These are phyloP conservation scores for Diaporthe batatas DNA, from an alignment of 2,329 filamentous ascomycete species.

Conservation along the genomic window DNA sequence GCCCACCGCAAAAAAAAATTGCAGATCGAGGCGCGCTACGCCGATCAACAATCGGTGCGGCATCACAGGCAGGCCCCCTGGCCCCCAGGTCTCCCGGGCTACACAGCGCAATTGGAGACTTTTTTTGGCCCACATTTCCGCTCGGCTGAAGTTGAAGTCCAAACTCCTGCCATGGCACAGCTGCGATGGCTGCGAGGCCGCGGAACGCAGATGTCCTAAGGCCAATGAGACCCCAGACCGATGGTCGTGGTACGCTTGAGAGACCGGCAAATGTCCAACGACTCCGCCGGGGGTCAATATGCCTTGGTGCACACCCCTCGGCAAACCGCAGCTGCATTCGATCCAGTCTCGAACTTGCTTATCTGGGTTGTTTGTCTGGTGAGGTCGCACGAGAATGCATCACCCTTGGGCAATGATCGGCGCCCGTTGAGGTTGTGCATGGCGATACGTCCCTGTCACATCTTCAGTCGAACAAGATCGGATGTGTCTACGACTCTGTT, in stretches of 20 bases:
- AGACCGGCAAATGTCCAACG: slow-evolving; percentile 4
- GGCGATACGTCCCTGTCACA: background rate
- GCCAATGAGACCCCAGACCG: background rate
- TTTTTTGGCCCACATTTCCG: slow-evolving; percentile 16
- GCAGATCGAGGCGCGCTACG: slow-evolving; percentile 32
- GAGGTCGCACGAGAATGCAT: slow-evolving; percentile 8
- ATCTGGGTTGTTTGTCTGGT: slow-evolving; percentile 22
- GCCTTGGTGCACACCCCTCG: slow-evolving; percentile 12
- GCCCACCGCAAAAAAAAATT: slow-evolving; percentile 26
- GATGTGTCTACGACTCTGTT: slow-evolving; percentile 4
- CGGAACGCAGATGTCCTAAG: slow-evolving; percentile 1
- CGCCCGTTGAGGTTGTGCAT: slow-evolving; percentile 21
- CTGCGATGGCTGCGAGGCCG: background rate
- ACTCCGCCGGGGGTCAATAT: slow-evolving; percentile 11
- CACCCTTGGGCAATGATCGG: slow-evolving; percentile 11
- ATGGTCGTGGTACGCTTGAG: background rate
- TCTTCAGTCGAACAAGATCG: slow-evolving; percentile 24
- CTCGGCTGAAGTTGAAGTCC: slow-evolving; percentile 30
- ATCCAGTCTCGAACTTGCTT: slow-evolving; percentile 2
- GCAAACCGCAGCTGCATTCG: slow-evolving; percentile 6
- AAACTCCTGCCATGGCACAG: slow-evolving; percentile 12
- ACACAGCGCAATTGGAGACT: background rate
- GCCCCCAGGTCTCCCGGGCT: slow-evolving; percentile 6
- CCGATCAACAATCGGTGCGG: slow-evolving; percentile 16
- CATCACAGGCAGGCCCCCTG: background rate